phyloP scores from a whole-genome alignment of 2,329 filamentous ascomycete genomes.

The Fusarium humuli region DNA sequence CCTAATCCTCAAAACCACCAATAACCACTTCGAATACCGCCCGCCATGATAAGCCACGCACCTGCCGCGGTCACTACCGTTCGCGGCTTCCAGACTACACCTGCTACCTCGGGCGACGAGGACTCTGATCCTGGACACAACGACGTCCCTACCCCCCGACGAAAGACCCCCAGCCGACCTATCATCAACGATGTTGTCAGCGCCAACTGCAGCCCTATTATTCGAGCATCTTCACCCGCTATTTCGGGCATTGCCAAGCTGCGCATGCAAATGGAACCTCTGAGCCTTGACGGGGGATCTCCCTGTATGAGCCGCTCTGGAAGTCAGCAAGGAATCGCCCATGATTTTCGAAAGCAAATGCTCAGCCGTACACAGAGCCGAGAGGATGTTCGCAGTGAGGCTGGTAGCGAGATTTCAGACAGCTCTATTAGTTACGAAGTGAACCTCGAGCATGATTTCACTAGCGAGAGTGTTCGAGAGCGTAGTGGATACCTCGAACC shows the following conservation, averaged over 20 bases:
- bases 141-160: slow-evolving; percentile 56
- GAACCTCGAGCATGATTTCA: slow-evolving; percentile 84
- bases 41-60: slow-evolving; percentile 60
- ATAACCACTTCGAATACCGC: slow-evolving; percentile 29
- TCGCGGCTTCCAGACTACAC: slow-evolving; percentile 68
- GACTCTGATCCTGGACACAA: slow-evolving; percentile 63
- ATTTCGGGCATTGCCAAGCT: slow-evolving; percentile 84
- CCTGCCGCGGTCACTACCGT: slow-evolving; percentile 65
- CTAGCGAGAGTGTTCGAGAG: slow-evolving; percentile 71
- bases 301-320: slow-evolving; percentile 66
- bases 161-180: slow-evolving; percentile 52
- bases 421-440: slow-evolving; percentile 84
- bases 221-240: slow-evolving; percentile 66
- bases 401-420: slow-evolving; percentile 73
- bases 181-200: slow-evolving; percentile 69
- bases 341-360: slow-evolving; percentile 64
- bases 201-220: slow-evolving; percentile 71
- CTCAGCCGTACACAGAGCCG: slow-evolving; percentile 68
- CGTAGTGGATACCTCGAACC: slow-evolving; percentile 58
- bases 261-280: slow-evolving; percentile 81
- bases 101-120: slow-evolving; percentile 67
- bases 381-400: slow-evolving; percentile 65
- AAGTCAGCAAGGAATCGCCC: slow-evolving; percentile 51
- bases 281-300: slow-evolving; percentile 72
- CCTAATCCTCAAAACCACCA: slow-evolving; percentile 1